Evolutionary conservation across 805 yeast genomes (phyloP), one percentile per base, ranked within the genome.

Genomic region (Candida ponderosae): DNA sequence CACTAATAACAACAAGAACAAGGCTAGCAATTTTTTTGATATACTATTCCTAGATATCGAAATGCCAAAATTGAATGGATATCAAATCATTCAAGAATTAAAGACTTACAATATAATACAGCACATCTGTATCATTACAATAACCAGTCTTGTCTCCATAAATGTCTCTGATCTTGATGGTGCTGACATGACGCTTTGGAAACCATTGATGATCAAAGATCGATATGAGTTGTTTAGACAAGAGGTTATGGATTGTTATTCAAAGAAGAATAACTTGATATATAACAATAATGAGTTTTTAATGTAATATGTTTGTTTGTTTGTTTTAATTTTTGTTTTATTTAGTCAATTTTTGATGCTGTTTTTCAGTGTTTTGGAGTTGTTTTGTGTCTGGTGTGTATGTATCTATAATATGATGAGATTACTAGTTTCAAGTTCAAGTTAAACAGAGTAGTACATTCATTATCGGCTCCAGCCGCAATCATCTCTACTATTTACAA

Each of bases 1-100:
- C 5, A 8, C 11, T 11, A 9, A 24, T 24, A 11, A 24, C 7
- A 11, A 35, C 59, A n/a, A n/a, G n/a, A n/a, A n/a, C n/a, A n/a
- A n/a, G 3, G 33, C 40, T 13, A 32, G 39, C 2, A 40, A 44
- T 21, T 29, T 32, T 15, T 62, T 49, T 35, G 64, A 65, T 39
- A 45, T 60, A 24, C 51, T 64, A 7, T 67, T 66, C 36, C 50
- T 66, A 30, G 72, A 67, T 43, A 67, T 67, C 24, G 72, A 67
- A 41, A 67, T 67, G 72, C 72, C 72, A 5, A 47, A 44, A 11
- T 51, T 66, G 16, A 49, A 61, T 16, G 72, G 72, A 11, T 49
- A 62, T 6, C 66, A 65, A 17, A 51, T 67, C 18, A 60, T 67
- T n/a, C 40, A 38, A 19, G 35, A 33, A 16, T 43, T 56, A 3